phyloP scores from a whole-genome alignment of 306 rosid species.

The Coriaria nepalensis region DNA sequence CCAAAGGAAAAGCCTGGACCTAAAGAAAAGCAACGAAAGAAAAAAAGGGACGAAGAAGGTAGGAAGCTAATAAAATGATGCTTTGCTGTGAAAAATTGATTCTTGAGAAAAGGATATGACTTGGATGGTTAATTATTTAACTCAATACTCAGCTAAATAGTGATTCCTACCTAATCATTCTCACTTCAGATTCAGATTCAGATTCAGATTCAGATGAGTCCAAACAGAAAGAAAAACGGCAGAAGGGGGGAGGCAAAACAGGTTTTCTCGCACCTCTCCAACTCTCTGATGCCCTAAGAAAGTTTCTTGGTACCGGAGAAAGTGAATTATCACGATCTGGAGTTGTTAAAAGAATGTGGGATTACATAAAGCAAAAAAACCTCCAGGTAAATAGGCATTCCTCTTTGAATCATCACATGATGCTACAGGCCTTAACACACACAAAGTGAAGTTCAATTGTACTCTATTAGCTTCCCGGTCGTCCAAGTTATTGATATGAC shows the following conservation, averaged over 20 bases:
- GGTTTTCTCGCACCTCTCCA: slow-evolving; percentile 70
- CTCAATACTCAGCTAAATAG: background rate
- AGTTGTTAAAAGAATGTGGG: slow-evolving; percentile 65
- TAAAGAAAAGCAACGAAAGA: slow-evolving; percentile 17
- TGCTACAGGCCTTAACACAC: no score
- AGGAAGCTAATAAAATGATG: slow-evolving; percentile 2
- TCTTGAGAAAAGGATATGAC: background rate
- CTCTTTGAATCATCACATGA: slow-evolving; percentile 2
- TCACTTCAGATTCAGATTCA: slow-evolving; percentile 17
- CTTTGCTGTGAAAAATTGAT: background rate
- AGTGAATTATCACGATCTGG: slow-evolving; percentile 44
- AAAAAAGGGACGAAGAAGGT: slow-evolving; percentile 50
- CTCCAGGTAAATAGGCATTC: slow-evolving; percentile 44
- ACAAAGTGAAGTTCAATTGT: no score
- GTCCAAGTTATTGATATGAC: no score
- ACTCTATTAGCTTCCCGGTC: no score
- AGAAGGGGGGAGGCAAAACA: slow-evolving; percentile 51
- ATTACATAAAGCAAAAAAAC: slow-evolving; percentile 56
- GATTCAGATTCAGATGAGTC: slow-evolving; percentile 38
- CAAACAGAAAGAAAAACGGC: slow-evolving; percentile 43
- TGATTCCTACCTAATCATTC: slow-evolving; percentile 1
- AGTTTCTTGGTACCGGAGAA: slow-evolving; percentile 67
- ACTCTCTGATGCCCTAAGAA: slow-evolving; percentile 56
- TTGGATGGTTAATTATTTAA: no score
- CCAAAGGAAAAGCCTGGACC: slow-evolving; percentile 31